Evolutionary conservation across 2,329 filamentous ascomycete genomes (phyloP), one percentile per base, ranked within the genome.

Genomic region (Apiospora marii): DNA sequence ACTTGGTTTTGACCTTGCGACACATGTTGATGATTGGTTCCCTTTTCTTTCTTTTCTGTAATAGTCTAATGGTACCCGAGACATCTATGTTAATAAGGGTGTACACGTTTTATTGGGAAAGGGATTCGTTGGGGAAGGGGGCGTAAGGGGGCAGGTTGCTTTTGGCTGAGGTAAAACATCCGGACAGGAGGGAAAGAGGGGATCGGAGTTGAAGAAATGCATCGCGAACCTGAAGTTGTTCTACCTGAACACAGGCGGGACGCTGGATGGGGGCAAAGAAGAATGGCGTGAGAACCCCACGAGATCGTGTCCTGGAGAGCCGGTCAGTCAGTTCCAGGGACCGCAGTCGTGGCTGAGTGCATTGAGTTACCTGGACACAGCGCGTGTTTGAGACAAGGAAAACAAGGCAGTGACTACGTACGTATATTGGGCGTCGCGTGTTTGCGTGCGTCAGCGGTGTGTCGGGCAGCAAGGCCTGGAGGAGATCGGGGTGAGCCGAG

Each of bases 21-120:
- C 74, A 78, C 75, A 76, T 76, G 24, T 43, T 51, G 69, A 22
- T 16, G 46, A 30, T 68, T 16, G 53, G 53, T 4, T 34, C 5
- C 27, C 16, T n/a, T 30, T 34, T 37, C 1, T 22, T n/a, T 30
- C 27, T 30, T 16, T 37, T 37, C 4, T 12, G 37, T 12, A n/a
- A 4, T 4, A 34, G 27, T 27, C 58, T 64, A n/a, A 14, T 5
- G 7, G 1, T n/a, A 24, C 14, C 22, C 58, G 8, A n/a, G 8
- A n/a, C 19, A 24, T 12, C 4, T 1, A 3, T 64, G 34, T 24
- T 12, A 61, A 34, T 24, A 12, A 41, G 10, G 46, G 43, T 22
- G 22, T 10, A n/a, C 13, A 2, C n/a, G 13, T 12, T 4, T 44
- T 44, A 5, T 10, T 22, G 13, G n/a, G 24, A 14, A n/a, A 4